phyloP scores from a whole-genome alignment of 1,284 basidiomycete genomes.

The Puccinia horiana region DNA sequence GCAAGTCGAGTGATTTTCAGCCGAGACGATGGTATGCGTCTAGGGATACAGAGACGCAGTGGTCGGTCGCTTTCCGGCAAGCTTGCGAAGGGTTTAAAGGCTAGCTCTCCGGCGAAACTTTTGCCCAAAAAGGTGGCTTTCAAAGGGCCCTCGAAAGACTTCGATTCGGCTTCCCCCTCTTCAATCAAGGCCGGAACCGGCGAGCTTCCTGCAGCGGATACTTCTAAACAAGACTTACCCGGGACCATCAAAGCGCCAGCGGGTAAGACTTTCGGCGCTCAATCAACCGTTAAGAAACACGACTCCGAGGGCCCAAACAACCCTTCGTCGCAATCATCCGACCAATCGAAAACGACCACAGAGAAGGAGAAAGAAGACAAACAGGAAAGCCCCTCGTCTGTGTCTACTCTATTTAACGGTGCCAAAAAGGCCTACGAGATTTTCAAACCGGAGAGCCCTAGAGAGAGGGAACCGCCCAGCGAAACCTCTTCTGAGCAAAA shows the following conservation, averaged over 20 bases:
- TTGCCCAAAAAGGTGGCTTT: background rate
- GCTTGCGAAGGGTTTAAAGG: background rate
- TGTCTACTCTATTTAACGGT: background rate
- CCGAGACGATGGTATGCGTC: background rate
- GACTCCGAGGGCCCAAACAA: background rate
- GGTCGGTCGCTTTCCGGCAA: background rate
- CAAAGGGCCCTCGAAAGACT: conserved; percentile 2
- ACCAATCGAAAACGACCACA: background rate
- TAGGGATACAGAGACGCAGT: background rate
- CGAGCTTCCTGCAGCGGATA: background rate
- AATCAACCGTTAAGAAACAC: background rate
- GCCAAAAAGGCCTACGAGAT: background rate
- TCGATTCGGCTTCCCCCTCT: background rate
- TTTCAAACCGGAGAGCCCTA: background rate
- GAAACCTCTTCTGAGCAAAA: background rate
- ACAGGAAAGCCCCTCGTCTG: background rate
- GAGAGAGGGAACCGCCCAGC: background rate
- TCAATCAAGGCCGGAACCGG: background rate
- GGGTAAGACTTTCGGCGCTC: background rate
- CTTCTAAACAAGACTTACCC: background rate
- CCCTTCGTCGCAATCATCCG: background rate
- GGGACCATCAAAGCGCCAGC: background rate
- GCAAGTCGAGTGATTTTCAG: background rate
- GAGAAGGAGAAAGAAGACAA: background rate
- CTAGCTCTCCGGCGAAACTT: background rate